Evolutionary conservation across 352 stramenopile species (phyloP).

Genomic region (Phytopythium delawarense): DNA sequence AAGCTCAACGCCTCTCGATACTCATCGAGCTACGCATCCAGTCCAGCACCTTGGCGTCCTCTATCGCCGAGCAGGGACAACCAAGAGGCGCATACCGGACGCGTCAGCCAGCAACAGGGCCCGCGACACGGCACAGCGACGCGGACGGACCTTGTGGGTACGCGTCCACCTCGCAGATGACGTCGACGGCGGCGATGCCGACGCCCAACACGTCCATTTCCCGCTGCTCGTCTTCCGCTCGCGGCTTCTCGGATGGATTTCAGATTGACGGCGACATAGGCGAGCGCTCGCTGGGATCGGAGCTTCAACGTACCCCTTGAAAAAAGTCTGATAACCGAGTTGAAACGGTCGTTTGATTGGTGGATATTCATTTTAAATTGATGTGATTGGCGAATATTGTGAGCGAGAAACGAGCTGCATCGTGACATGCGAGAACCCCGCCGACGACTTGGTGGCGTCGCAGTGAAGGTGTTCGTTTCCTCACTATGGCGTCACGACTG

Average conservation of each 20-base stretch:
- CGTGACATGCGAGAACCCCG: too few species aligned
- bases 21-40: too few species aligned
- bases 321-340: too few species aligned
- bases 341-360: too few species aligned
- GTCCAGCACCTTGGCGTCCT: slow-evolving; percentile 71
- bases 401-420: too few species aligned
- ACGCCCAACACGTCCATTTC: slow-evolving; percentile 56
- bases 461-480: too few species aligned
- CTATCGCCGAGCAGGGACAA: slow-evolving; percentile 15
- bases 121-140: not conserved
- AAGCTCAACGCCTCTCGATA: too few species aligned
- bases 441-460: too few species aligned
- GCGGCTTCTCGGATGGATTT: not conserved
- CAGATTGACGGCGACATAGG: not conserved
- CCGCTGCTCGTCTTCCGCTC: not conserved
- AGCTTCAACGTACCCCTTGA: not conserved
- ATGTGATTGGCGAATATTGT: too few species aligned
- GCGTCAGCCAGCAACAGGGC: not conserved
- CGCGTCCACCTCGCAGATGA: slow-evolving; percentile 54
- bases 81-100: not conserved
- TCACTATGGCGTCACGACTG: too few species aligned
- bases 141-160: slow-evolving; percentile 45
- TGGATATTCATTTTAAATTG: too few species aligned
- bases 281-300: too few species aligned
- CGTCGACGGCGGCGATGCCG: slow-evolving; percentile 69